Percentiles rank a stretch among this genome's conserved stretches.
Conservation (phyloP, 2,329 filamentous ascomycete genomes). For the Didymella glomerata region DNA sequence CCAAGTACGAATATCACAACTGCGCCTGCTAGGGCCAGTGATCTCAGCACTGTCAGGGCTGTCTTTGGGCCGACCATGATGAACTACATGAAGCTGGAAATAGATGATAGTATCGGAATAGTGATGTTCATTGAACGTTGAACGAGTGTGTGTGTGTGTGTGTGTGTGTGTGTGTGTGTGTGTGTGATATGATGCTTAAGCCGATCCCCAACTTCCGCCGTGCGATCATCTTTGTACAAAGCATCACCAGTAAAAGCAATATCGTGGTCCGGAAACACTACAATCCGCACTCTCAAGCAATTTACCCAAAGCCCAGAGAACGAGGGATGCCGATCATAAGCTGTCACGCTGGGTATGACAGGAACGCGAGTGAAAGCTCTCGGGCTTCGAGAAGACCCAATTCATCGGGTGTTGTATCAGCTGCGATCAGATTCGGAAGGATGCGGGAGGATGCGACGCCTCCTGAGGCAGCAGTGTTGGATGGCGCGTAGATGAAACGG, state of each 20-base stretch:
- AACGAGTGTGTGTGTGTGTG: not conserved
- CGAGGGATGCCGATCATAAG: not conserved
- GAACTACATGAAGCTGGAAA: not conserved
- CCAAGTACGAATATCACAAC: conserved; percentile 28
- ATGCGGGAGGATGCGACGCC: conserved; percentile 10
- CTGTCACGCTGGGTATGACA: conserved; percentile 21
- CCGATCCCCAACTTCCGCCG: not conserved
- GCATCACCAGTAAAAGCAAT: conserved; percentile 16
- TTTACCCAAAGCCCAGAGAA: not conserved
- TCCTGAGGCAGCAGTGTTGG: conserved; percentile 18
- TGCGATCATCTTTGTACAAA: conserved; percentile 17
- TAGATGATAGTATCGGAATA: not conserved
- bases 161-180: not conserved
- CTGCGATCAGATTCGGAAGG: not conserved
- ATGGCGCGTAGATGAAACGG: conserved; percentile 13
- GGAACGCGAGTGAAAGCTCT: not conserved
- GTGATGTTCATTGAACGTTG: not conserved
- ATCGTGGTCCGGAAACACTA: conserved; percentile 5
- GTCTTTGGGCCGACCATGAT: conserved; percentile 6
- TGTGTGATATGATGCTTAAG: not conserved
- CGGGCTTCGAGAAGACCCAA: not conserved
- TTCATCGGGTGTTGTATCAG: conserved; percentile 8
- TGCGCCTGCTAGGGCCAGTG: conserved; percentile 27
- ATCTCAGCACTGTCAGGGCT: conserved; percentile 25
- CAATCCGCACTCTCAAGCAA: conserved; percentile 3